These are phyloP conservation scores for Colletotrichum sidae DNA, from an alignment of 2,329 filamentous ascomycete genomes.

Conservation along the genomic window DNA sequence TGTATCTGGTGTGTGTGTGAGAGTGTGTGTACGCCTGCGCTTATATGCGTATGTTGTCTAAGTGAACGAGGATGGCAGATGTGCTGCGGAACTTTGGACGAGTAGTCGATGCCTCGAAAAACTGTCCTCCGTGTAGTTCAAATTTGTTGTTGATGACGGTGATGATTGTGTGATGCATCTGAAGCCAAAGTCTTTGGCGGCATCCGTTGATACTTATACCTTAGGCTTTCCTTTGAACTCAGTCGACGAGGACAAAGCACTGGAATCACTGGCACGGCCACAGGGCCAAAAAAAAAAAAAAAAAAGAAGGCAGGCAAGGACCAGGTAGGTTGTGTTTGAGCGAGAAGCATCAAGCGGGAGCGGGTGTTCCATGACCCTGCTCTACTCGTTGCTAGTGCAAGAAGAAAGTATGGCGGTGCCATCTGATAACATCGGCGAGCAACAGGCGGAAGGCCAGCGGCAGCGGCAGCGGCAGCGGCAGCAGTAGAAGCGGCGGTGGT, in stretches of 20 bases:
- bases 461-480: conserved; percentile 15
- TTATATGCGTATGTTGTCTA: no score
- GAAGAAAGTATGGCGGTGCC: conserved; percentile 36
- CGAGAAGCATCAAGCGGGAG: conserved; percentile 30
- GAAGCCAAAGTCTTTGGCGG: conserved; percentile 23
- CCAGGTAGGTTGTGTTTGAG: conserved; percentile 25
- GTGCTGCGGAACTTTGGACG: not conserved
- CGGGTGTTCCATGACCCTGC: conserved; percentile 35
- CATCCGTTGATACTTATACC: conserved; percentile 36
- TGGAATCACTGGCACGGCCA: conserved; percentile 9
- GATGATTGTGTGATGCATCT: conserved; percentile 13
- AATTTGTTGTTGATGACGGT: conserved; percentile 19
- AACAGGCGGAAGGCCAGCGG: conserved; percentile 34
- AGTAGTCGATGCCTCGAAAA: conserved; percentile 3
- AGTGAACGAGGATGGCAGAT: no score
- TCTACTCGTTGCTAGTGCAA: conserved; percentile 31
- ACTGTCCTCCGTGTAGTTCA: conserved; percentile 12
- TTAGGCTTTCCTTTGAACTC: conserved; percentile 27
- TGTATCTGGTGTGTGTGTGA: not conserved
- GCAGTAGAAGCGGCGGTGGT: not conserved
- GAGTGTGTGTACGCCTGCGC: not conserved
- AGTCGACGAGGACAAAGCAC: conserved; percentile 34
- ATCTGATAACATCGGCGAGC: conserved; percentile 35
- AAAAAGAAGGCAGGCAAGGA: conserved; percentile 34
- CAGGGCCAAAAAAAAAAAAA: not conserved